A percentile compares a stretch with the other conserved stretches of the same genome.
phyloP scores from a whole-genome alignment of 208 protist genomes.

The Leishmania tarentolae region DNA sequence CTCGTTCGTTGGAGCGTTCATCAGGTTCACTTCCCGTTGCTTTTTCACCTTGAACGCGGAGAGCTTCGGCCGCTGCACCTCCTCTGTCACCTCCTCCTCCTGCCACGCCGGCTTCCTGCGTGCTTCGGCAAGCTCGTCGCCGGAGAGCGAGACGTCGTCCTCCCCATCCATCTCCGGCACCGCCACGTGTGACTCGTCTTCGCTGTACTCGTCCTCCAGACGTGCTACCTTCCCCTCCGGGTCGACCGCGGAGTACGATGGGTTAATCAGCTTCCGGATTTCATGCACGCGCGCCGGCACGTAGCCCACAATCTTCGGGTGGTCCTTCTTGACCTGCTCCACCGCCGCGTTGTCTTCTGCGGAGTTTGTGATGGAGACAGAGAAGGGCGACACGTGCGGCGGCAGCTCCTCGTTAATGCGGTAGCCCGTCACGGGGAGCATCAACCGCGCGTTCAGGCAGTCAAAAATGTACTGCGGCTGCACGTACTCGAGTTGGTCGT shows the following conservation, averaged over 20 bases:
- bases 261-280: slow-evolving; percentile 81
- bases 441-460: slow-evolving; percentile 92
- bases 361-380: slow-evolving; percentile 84
- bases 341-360: slow-evolving; percentile 80
- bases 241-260: slow-evolving; percentile 69
- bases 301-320: slow-evolving; percentile 82
- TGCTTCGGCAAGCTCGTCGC: slow-evolving; percentile 69
- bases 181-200: slow-evolving; percentile 62
- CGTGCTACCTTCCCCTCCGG: slow-evolving; percentile 77
- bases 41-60: slow-evolving; percentile 89
- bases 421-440: slow-evolving; percentile 88
- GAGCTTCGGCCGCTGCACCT: slow-evolving; percentile 69
- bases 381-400: slow-evolving; percentile 93
- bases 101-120: slow-evolving; percentile 61
- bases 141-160: slow-evolving; percentile 89
- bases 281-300: slow-evolving; percentile 88
- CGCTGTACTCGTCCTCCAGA: slow-evolving; percentile 61
- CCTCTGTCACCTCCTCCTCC: slow-evolving; percentile 85
- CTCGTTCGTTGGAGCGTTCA: slow-evolving; percentile 89
- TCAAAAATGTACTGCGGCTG: slow-evolving; percentile 98
- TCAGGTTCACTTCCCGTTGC: slow-evolving; percentile 88
- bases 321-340: slow-evolving; percentile 77
- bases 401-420: slow-evolving; percentile 89
- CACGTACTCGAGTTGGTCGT: slow-evolving; percentile 89
- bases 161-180: slow-evolving; percentile 69